A percentile compares a stretch with the other conserved stretches of the same genome.
Conservation (phyloP, 345 rosid species). For the Cardamine chenopodiifolia region DNA sequence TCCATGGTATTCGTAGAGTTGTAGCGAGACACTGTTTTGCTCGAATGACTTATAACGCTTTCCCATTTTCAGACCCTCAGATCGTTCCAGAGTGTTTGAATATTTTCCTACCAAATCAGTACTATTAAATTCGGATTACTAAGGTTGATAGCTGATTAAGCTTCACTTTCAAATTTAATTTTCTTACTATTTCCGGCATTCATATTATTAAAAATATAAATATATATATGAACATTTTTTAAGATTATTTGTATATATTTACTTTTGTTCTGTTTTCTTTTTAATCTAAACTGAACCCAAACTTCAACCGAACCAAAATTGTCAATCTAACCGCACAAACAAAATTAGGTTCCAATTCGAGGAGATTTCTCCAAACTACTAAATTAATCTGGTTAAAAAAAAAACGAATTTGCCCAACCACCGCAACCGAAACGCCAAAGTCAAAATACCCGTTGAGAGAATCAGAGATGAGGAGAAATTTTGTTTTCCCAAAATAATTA, state of each 20-base stretch:
- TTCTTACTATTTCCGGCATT: neutral
- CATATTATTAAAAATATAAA: too few relatives aligned
- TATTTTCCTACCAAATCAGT: neutral
- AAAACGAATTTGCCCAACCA: neutral
- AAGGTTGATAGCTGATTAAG: neutral
- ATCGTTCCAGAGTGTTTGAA: neutral
- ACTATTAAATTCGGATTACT: neutral
- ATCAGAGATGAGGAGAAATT: neutral
- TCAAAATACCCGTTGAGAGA: neutral
- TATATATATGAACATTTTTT: too few relatives aligned
- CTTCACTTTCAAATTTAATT: too few relatives aligned
- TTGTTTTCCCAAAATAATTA: neutral
- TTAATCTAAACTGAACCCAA: neutral
- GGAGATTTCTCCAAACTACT: neutral
- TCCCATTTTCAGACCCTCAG: neutral
- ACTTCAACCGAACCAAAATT: neutral
- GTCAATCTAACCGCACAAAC: neutral
- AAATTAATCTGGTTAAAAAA: neutral
- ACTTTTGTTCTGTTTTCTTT: too few relatives aligned
- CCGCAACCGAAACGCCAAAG: neutral
- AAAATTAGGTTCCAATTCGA: neutral
- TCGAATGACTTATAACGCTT: neutral
- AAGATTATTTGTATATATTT: too few relatives aligned
- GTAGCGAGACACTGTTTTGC: neutral
- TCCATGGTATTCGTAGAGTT: constrained; percentile 55